Evolutionary conservation across 768 basidiomycete genomes (phyloP), one percentile per base, ranked within the genome.

Genomic region (Panus rudis): DNA sequence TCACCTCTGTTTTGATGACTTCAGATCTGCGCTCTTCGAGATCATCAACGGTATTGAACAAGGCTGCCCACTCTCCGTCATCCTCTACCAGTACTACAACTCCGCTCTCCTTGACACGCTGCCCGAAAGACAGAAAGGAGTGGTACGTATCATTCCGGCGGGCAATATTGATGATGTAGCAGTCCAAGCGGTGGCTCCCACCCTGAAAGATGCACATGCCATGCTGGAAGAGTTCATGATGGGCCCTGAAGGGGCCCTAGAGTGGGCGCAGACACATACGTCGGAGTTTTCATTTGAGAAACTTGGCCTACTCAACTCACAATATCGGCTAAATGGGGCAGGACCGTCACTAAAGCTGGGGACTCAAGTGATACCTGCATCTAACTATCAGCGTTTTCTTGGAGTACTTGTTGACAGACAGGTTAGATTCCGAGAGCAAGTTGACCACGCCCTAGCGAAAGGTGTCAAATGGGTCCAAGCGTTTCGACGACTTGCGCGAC

Each of bases 21-120:
- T 41, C 41, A 32, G n/a, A 0, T 59, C 61, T 0, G 22, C 39
- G 0, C 46, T 32, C 0, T 56, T 62, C 30, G 38, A 28, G 2
- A 52, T 63, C 0, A 25, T 22, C 3, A 58, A 58, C 13, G 58
- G 66, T 0, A 59, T 65, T 0, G 58, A 60, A 2, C 63, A 68
- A 45, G 67, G 67, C 0, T 57, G 62, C 46, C 64, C 62, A 0
- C 41, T 58, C 2, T 63, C 62, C 0, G 57, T 58, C 33, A 45
- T 64, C 1, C 39, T 60, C 0, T 65, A 63, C 39, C 49, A 58
- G 6, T 55, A 64, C 13, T 66, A 62, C 50, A 68, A 66, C 39
- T 7, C 63, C 0, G 46, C 52, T 37, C 44, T 63, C 0, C 46
- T 61, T 0, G 24, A 49, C 0, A 16, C 16, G 10, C 28, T 30